Evolutionary conservation across 176 grass and related monocot genomes (phyloP), one percentile per base, ranked within the genome.

Genomic region (Triticum dicoccoides): DNA sequence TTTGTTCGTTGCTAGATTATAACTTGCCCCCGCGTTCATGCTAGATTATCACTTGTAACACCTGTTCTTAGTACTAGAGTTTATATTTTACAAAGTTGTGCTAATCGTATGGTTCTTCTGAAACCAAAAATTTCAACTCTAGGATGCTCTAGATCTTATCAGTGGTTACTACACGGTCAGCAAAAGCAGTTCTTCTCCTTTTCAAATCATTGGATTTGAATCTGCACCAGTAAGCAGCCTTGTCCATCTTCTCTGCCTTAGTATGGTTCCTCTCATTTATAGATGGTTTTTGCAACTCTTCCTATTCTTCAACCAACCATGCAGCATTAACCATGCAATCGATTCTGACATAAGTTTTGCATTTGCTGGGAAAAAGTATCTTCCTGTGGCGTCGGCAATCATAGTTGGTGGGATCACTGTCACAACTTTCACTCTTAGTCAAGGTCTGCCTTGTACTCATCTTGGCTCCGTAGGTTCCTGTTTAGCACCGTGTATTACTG

Each of bases 91-190:
- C 11, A 21, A 71, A 86, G 33, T 39, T 73, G 21, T 71, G 45
- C 25, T 82, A 64, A 82, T 66, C 2, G 17, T 84, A 52, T 56
- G 27, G 80, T 58, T 85, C 51, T 72, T 84, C 59, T 79, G 61
- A 87, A 63, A 83, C 77, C 79, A 71, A 49, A 49, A 38, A 89
- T 87, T 61, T 67, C 35, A 69, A 88, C 59, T 91, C 68, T 83
- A 99, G 97, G 97, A 99, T 85, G 94, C 97, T 85, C 59, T 99
- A 69, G 97, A 96, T 89, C 90, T 99, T 73, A 93, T 99, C 69
- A 93, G 94, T 4, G 92, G 92, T 20, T 90, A 72, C 72, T 99
- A 99, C 87, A 88, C 87, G 20, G 85, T 99, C 41, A 93, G 88
- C 42, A 79, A 88, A 94, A 80, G 82, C 80, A 83, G 80, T 24